These are phyloP conservation scores for Heimioporus sp. DNA, from an alignment of 768 basidiomycete species.

Conservation along the genomic window DNA sequence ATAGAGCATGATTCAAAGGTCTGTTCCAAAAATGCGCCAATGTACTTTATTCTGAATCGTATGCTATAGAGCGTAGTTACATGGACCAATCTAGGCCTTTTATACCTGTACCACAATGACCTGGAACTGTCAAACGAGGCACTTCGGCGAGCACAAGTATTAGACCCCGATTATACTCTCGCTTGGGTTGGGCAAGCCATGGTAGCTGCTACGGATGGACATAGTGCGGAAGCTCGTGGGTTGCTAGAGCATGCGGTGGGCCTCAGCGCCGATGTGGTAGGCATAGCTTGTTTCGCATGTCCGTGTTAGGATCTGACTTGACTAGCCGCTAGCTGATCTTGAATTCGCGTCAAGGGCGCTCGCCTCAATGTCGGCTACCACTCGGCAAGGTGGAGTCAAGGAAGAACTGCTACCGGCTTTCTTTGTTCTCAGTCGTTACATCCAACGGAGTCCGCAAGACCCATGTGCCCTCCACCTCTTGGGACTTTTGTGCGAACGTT, in stretches of 20 bases:
- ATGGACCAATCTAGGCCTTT: slow-evolving; percentile 87
- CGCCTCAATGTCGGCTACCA: slow-evolving; percentile 29
- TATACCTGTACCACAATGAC: slow-evolving; percentile 82
- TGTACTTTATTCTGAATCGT: background rate
- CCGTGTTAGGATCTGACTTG: slow-evolving; percentile 8
- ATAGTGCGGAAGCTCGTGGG: slow-evolving; percentile 58
- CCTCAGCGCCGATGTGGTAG: slow-evolving; percentile 55
- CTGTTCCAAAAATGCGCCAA: slow-evolving; percentile 12
- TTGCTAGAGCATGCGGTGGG: slow-evolving; percentile 74
- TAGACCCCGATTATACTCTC: slow-evolving; percentile 85
- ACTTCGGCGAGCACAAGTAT: slow-evolving; percentile 81
- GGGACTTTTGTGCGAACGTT: slow-evolving; percentile 79
- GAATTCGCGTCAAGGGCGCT: slow-evolving; percentile 69
- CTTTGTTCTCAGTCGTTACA: slow-evolving; percentile 78
- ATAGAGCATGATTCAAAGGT: slow-evolving; percentile 87
- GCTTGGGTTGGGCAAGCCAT: slow-evolving; percentile 92
- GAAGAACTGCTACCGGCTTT: slow-evolving; percentile 72
- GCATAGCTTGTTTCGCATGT: slow-evolving; percentile 15
- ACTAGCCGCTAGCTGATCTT: slow-evolving; percentile 78
- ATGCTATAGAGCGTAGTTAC: slow-evolving; percentile 56
- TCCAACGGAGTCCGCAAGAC: slow-evolving; percentile 63
- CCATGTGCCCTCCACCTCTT: slow-evolving; percentile 79
- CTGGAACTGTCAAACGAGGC: slow-evolving; percentile 81
- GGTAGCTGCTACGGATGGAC: slow-evolving; percentile 58
- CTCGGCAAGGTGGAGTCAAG: slow-evolving; percentile 19